Base-by-base conservation (phyloP, 1,284 basidiomycete genomes). In the Pseudozyma tsukubaensis region DNA sequence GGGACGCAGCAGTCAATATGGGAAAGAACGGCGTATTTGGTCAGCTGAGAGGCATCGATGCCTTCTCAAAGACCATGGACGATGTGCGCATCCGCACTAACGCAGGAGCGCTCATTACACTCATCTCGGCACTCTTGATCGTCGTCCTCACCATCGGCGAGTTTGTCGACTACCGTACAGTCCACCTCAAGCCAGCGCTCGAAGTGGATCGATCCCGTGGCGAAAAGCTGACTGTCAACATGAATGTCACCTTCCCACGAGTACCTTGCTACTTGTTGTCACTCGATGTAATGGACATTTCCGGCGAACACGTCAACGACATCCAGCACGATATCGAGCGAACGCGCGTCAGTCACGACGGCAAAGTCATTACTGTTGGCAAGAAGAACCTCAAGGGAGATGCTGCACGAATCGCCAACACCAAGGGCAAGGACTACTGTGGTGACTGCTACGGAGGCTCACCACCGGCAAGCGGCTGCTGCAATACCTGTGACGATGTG, bases 361-460 rank as follows among this genome's bases (percentile, higher is more conserved):
- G 94, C 4, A 80, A 84, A 10, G 76, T 66, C 67, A 52, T 81
- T 39, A 68, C 63, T 12, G 59, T 59, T 18, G 68, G 71, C 7
- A 64, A 76, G 35, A 72, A 75, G 58, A 59, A 48, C 19, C 73
- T 83, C 39, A 73, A 78, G 64, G 78, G 82, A 11, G 80, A 83
- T 32, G 82, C 81, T 10, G 73, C 73, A 2, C 60, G 76, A 9
- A 61, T 83, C 35, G 77, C 79, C 19, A 57, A 43, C 11, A 69
- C 63, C 34, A 60, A 58, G 14, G 77, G 68, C 29, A 64, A 74
- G 21, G 72, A 76, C 60, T 84, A 79, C 59, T 84, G 83, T 52
- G 97, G 97, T n/a, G 94, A 93, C 18, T 99, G 97, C 86, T 99
- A 94, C 80, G 97, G 97, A 59, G 97, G 94, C 55, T 83, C 90